Percentiles rank a stretch among this genome's conserved stretches.
Evolutionary conservation across 2,329 filamentous ascomycete genomes (phyloP).

Genomic region (Colletotrichum simmondsii): DNA sequence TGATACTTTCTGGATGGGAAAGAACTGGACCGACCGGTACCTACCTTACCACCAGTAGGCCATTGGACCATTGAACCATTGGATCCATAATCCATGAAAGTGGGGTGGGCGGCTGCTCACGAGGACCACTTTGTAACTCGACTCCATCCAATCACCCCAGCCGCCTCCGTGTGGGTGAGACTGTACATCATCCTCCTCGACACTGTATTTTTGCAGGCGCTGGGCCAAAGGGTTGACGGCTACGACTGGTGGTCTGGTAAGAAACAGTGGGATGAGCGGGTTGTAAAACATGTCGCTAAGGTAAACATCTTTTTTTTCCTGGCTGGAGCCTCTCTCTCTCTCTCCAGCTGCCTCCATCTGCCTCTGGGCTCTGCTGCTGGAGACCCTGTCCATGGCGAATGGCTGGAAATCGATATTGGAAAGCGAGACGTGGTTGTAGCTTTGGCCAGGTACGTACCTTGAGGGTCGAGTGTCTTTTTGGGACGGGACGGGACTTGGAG

Average conservation of each 20-base stretch:
- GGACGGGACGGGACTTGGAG: not conserved
- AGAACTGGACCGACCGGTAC: not conserved
- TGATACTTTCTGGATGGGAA: not conserved
- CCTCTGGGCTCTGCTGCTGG: not conserved
- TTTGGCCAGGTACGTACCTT: not conserved
- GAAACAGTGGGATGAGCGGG: conserved; percentile 13
- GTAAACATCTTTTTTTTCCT: not conserved
- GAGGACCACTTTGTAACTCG: conserved; percentile 27
- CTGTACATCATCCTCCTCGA: not conserved
- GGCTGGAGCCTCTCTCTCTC: not conserved
- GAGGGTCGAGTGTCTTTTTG: not conserved
- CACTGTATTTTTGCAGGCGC: conserved; percentile 35
- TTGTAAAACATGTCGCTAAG: conserved; percentile 25
- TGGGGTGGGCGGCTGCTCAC: conserved; percentile 30
- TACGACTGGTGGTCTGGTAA: not conserved
- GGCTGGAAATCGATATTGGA: conserved; percentile 16
- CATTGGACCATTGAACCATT: not conserved
- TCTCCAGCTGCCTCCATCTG: not conserved
- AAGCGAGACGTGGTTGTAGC: conserved; percentile 8
- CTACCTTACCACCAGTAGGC: no score
- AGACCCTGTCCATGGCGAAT: conserved; percentile 12
- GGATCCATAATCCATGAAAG: not conserved
- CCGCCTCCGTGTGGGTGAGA: conserved; percentile 29
- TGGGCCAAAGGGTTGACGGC: not conserved
- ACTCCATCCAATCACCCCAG: conserved; percentile 33